Evolutionary conservation across 2,329 filamentous ascomycete species (phyloP), one percentile per base, ranked within the genome.

Genomic region (Cordyceps fumosorosea): DNA sequence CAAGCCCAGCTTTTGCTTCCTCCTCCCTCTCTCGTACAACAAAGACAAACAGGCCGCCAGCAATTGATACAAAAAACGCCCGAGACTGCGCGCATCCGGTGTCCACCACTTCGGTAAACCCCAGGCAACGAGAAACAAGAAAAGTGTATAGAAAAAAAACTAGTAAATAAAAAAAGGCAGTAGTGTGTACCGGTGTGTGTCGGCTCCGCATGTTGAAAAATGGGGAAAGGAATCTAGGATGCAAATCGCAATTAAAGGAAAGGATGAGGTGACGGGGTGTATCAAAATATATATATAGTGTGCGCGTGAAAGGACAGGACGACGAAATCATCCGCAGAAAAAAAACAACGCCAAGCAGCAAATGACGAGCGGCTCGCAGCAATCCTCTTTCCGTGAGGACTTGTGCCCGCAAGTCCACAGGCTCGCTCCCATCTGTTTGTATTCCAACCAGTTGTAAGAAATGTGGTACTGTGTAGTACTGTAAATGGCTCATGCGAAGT

Each of bases 401-500:
- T 29, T 44, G 34, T 50, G 56, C 45, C 44, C 37, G 57, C 57
- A 44, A 60, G 57, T 60, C 50, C 14, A 29, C 37, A 55, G 45
- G 20, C 51, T 48, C 22, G 50, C 58, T 48, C 22, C 51, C 32
- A 11, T 47, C 37, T 45, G 11, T 51, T 34, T 45, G 58, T 60
- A 60, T 60, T 54, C 50, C 57, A 60, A 60, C 26, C 32, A 22
- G 50, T 54, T 34, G 40, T 51, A 53, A 47, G 42, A 56, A 53
- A 56, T 51, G 53, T 52, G 45, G 45, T 52, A 62, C 45, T n/a
- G 62, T 65, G 64, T 64, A 66, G 65, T 67, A 69, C 76, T 75
- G 69, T 79, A 78, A 75, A 80, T 80, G 73, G 74, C 76, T 78
- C 76, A 76, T 80, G 78, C 77, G 78, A 70, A 81, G 80, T 77